Base-by-base conservation (phyloP, 257 asterid species). In the Cinchona pubescens region DNA sequence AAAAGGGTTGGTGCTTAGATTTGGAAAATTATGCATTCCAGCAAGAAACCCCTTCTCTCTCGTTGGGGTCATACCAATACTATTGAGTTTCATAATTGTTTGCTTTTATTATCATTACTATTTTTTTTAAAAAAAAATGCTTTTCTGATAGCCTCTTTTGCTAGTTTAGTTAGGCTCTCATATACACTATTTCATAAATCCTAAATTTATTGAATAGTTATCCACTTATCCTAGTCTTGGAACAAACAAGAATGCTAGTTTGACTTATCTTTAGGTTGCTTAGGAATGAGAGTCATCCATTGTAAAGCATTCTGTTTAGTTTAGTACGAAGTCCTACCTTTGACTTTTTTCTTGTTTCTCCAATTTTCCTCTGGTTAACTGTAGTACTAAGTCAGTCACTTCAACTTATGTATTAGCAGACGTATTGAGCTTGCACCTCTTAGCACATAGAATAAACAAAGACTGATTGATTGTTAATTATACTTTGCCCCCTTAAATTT, bases 1-100 rank as follows among this genome's bases (percentile, higher is more conserved):
- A 82, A 90, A 75, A 72, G 82, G 61, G 27, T 73, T 73, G 37
- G 72, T 76, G 43, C 16, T 77, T 88, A 76, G 14, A 82, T 79
- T 43, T 84, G 86, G 96, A n/a, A 82, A 88, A 83, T 72, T 73
- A 65, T 79, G 85, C 82, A 87, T 80, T 79, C 81, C 84, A 75
- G 71, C 89, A 89, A 89, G 88, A 64, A 83, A 87, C 37, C 88
- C 68, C 25, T 21, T 16, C 56, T 34, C 42, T 42, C 59, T 25
- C 79, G 65, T 25, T 34, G 70, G 67, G 72, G 55, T 60, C 76
- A 77, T 58, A 71, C 19, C 45, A 21, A 4, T 46, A 46, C 53
- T 46, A 18, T 12, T 46, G 53, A 14, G 53, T 13, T 46, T 46
- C 21, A 46, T 46, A 12, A 3, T 46, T 14, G 19, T 46, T 46